These are phyloP conservation scores for Sugiyamaella qingdaonensis DNA, from an alignment of 805 yeast genomes.

Conservation along the genomic window DNA sequence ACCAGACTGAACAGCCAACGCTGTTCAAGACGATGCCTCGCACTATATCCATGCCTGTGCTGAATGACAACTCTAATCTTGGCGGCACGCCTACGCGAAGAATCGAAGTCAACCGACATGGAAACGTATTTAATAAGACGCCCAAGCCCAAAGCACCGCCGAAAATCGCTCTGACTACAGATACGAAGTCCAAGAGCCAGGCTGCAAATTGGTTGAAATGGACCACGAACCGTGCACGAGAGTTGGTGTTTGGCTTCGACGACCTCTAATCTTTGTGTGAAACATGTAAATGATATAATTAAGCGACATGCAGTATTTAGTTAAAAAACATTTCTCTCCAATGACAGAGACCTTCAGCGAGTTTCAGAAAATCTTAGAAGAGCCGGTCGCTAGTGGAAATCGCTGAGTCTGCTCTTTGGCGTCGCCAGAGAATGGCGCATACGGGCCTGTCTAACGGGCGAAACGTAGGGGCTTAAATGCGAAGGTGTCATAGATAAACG, in stretches of 20 bases:
- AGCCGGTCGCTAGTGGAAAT: not conserved
- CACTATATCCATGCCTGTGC: conserved; percentile 21
- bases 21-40: conserved; percentile 9
- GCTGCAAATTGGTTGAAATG: conserved; percentile 31
- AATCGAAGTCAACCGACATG: conserved; percentile 22
- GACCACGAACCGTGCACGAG: conserved; percentile 36
- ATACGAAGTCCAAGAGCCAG: not conserved
- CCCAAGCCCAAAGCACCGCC: conserved; percentile 12
- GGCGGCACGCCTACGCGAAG: conserved; percentile 7
- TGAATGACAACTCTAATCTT: conserved; percentile 6
- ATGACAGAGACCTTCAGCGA: too few species aligned
- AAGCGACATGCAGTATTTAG: too few species aligned
- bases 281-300: not conserved
- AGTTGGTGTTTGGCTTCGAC: conserved; percentile 55
- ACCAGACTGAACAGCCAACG: not conserved
- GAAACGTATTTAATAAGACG: conserved; percentile 24
- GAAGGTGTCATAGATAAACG: conserved; percentile 11
- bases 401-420: not conserved
- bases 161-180: not conserved
- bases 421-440: not conserved
- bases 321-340: too few species aligned
- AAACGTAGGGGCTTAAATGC: conserved; percentile 6
- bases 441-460: not conserved
- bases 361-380: too few species aligned
- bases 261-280: conserved; percentile 25